Evolutionary conservation across 2,329 filamentous ascomycete genomes (phyloP), one percentile per base, ranked within the genome.

Genomic region (Coleophoma eucalyptorum): DNA sequence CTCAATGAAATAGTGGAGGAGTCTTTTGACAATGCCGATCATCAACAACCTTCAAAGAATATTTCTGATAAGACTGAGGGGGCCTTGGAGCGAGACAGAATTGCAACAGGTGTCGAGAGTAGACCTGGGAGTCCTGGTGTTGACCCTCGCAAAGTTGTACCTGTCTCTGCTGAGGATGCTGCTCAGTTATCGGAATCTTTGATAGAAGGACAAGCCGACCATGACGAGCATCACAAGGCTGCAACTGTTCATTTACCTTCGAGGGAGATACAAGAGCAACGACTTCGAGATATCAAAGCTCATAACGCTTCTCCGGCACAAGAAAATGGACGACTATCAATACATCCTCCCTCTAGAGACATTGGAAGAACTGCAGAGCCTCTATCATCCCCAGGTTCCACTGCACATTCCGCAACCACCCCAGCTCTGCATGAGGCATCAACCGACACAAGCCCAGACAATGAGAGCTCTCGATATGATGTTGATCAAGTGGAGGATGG

Each of bases 361-460:
- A 49, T 20, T 43, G 63, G 46, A 70, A 70, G 51, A 35, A 59
- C 66, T 46, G 61, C 67, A 2, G 80, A 82, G 55, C 67, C 70
- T 2, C 58, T 74, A 5, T 82, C 77, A 3, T 83, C 80, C 2
- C 78, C 80, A 15, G 74, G 72, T 3, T 93, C 89, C 5, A 91
- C 87, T 32, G 79, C 84, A 2, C 84, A 86, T 59, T 91, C 87
- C 41, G 84, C 84, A 49, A 83, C 86, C 19, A 94, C 89, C 0
- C 87, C 89, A 2, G 80, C 78, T 34, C 77, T 84, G 37, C 79
- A 84, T 53, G 80, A 86, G 55, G 79, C 77, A 6, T 91, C 88
- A 1, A 82, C 87, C 1, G 84, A 87, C 58, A 91, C 88, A 2
- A 91, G 87, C 59, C 84, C 87, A 1, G 87, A 87, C 49, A 80